A percentile compares a stretch with the other conserved stretches of the same genome.
Conservation (phyloP, 192 early-diverging fungal genomes). For the Rhizophagus clarus region DNA sequence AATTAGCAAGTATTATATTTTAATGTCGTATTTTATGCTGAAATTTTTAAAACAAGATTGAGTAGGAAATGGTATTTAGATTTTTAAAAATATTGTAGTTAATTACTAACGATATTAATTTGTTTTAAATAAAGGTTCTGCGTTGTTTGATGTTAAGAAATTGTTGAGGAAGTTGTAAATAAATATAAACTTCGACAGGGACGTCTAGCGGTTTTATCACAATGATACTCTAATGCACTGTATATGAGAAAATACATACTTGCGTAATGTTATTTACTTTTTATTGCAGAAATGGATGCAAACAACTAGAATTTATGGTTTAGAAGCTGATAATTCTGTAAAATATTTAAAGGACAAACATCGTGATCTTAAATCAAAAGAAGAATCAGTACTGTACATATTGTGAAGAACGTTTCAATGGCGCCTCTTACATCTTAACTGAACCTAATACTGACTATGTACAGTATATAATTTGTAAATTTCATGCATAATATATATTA, state of each 20-base stretch:
- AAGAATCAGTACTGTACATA: neutral
- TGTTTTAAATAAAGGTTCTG: conserved; percentile 29
- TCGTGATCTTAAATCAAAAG: neutral
- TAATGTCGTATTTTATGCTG: conserved; percentile 27
- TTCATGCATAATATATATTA: neutral
- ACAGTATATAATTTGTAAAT: neutral
- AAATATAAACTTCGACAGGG: neutral
- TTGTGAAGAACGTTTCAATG: neutral
- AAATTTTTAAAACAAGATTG: conserved; percentile 27
- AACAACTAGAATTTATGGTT: conserved; percentile 3
- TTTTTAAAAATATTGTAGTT: neutral
- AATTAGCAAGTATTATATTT: conserved; percentile 29
- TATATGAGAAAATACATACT: neutral
- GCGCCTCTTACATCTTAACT: conserved; percentile 15
- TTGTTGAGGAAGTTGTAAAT: conserved; percentile 6
- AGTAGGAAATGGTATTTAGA: conserved; percentile 20
- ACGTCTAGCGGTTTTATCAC: neutral
- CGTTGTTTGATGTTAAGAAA: conserved; percentile 30
- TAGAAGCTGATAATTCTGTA: neutral
- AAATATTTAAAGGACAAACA: conserved; percentile 6
- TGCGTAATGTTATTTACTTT: neutral
- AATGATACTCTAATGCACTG: conserved; percentile 19
- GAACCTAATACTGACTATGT: neutral
- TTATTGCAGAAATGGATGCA: conserved; percentile 17
- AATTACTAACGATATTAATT: no score